These are phyloP conservation scores for Firmiana major DNA, from an alignment of 345 rosid species.

Conservation along the genomic window DNA sequence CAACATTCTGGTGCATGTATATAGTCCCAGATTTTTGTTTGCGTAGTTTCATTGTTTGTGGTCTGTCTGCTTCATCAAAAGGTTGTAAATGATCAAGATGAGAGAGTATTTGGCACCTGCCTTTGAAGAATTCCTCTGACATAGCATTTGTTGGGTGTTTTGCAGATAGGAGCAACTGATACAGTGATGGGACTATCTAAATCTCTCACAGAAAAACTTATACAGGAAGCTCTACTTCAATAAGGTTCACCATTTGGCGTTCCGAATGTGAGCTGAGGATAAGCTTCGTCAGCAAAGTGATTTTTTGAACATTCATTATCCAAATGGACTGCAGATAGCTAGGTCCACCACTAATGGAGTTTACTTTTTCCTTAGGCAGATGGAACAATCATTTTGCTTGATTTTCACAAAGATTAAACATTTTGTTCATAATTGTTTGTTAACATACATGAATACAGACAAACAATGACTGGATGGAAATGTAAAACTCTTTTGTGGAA, in stretches of 20 bases:
- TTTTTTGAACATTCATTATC: background rate
- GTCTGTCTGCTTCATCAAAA: background rate
- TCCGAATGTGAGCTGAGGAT: constrained; percentile 4
- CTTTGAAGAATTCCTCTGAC: background rate
- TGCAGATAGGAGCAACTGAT: constrained; percentile 78
- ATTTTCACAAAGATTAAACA: background rate
- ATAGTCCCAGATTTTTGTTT: background rate
- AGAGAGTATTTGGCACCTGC: background rate
- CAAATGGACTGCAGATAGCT: background rate
- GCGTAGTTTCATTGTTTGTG: background rate
- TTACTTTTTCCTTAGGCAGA: background rate
- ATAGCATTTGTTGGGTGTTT: background rate
- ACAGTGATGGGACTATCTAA: constrained; percentile 88
- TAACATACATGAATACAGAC: background rate
- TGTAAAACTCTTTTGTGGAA: background rate
- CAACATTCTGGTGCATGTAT: background rate
- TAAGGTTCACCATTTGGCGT: background rate
- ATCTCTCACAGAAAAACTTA: constrained; percentile 66
- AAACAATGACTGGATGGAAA: background rate
- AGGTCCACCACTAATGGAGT: background rate
- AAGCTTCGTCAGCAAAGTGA: no score
- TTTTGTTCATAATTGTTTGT: background rate
- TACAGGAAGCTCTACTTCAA: constrained; percentile 44
- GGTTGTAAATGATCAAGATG: background rate
- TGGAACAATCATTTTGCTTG: background rate